These are phyloP conservation scores for Silene uniflora DNA, from an alignment of 148 eudicot species.

Conservation along the genomic window DNA sequence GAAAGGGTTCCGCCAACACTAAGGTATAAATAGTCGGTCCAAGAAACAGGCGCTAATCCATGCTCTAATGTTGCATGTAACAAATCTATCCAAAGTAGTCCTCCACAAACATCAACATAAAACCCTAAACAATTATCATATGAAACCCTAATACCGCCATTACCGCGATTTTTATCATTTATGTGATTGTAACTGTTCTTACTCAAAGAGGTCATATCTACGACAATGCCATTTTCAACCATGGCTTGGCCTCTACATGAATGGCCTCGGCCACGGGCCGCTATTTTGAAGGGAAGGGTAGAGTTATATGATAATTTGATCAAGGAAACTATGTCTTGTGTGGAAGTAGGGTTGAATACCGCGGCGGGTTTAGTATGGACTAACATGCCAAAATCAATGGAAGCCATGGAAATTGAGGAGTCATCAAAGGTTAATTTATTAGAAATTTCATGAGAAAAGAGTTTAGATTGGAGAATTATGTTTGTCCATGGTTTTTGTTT, in stretches of 20 bases:
- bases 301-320: conserved; percentile 42
- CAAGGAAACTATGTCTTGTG: conserved; percentile 44
- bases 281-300: conserved; percentile 36
- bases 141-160: conserved; percentile 42
- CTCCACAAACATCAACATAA: conserved; percentile 70
- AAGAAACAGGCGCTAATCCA: conserved; percentile 76
- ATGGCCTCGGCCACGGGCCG: conserved; percentile 74
- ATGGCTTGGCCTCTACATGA: conserved; percentile 80
- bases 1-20: conserved; percentile 92
- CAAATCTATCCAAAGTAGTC: conserved; percentile 77
- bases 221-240: conserved; percentile 66
- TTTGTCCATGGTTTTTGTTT: conserved; percentile 31
- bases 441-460: conserved; percentile 28
- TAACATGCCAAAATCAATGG: conserved; percentile 58
- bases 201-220: conserved; percentile 53
- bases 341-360: conserved; percentile 52
- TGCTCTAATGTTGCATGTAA: conserved; percentile 41
- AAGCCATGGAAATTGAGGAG: conserved; percentile 36
- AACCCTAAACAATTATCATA: conserved; percentile 21
- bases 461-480: conserved; percentile 24
- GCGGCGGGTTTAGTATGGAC: conserved; percentile 40
- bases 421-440: conserved; percentile 28
- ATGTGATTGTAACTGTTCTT: background rate
- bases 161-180: background rate
- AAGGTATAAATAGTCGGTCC: conserved; percentile 88